Percentiles rank a stretch among this genome's conserved stretches.
These are phyloP conservation scores for Arbutus unedo DNA, from an alignment of 148 eudicot genomes.

Conservation along the genomic window DNA sequence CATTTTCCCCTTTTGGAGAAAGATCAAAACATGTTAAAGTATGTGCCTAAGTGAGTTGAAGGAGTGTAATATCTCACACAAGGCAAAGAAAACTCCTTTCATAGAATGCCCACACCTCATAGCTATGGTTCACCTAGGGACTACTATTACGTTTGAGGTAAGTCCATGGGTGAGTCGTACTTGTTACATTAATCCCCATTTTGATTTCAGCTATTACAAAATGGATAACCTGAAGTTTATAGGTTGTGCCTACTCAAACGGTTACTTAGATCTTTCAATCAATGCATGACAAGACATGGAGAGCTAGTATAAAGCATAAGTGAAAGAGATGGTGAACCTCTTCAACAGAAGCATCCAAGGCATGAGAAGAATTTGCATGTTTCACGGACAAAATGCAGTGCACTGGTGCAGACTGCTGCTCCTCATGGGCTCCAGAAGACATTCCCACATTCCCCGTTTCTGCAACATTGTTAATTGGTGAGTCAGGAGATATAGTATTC, in stretches of 20 bases:
- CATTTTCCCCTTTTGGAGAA: not conserved
- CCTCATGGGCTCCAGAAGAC: slow-evolving; percentile 16
- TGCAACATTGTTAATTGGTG: not conserved
- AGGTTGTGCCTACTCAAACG: not conserved
- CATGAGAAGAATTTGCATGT: slow-evolving; percentile 21
- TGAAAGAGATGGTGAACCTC: slow-evolving; percentile 24
- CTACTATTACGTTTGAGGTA: not conserved
- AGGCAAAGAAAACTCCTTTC: not conserved
- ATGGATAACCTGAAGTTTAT: slow-evolving; percentile 3
- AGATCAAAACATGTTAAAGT: not conserved
- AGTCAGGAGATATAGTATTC: not conserved
- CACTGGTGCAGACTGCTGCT: slow-evolving; percentile 21
- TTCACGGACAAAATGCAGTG: slow-evolving; percentile 14
- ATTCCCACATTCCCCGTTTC: slow-evolving; percentile 11
- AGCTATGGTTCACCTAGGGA: too few species aligned
- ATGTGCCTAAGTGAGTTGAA: not conserved
- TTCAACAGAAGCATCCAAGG: slow-evolving; percentile 22
- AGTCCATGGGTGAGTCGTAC: not conserved
- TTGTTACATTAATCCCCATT: not conserved
- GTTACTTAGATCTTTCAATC: not conserved
- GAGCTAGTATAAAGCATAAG: too few species aligned
- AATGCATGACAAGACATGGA: not conserved
- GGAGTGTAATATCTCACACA: not conserved
- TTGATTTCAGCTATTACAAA: not conserved
- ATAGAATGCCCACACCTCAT: not conserved